Conservation (phyloP, 345 rosid species). For the Brassica juncea region DNA sequence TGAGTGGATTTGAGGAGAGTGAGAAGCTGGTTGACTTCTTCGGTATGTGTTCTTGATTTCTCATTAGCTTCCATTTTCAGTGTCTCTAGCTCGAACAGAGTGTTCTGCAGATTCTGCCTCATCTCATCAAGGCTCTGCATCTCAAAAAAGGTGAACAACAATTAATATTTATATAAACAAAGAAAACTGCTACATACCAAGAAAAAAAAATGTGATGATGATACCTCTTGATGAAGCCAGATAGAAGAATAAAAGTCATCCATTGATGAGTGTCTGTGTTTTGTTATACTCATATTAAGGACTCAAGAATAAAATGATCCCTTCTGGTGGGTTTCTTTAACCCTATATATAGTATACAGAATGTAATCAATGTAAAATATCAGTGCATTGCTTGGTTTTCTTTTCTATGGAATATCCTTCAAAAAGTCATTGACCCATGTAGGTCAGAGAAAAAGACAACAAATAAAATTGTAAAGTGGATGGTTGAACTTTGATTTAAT, state of each 20-base stretch:
- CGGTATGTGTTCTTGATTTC: slow-evolving; percentile 53
- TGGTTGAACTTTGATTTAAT: slow-evolving; percentile 9
- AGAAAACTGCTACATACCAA: background rate
- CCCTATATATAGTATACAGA: slow-evolving; percentile 17
- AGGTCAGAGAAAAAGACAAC: background rate
- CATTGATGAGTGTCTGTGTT: slow-evolving; percentile 15
- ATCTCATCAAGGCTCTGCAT: slow-evolving; percentile 61
- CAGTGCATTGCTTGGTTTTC: background rate
- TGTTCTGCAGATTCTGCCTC: slow-evolving; percentile 58
- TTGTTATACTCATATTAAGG: slow-evolving; percentile 29
- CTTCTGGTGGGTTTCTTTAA: background rate
- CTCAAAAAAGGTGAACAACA: background rate
- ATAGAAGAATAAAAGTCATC: slow-evolving; percentile 24
- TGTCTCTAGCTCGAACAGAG: slow-evolving; percentile 59
- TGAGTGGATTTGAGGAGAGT: slow-evolving; percentile 57
- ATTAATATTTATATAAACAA: background rate
- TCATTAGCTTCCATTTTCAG: slow-evolving; percentile 60
- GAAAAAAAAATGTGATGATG: background rate
- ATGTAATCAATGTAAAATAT: background rate
- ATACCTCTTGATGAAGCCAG: slow-evolving; percentile 39
- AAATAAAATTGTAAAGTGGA: slow-evolving; percentile 2
- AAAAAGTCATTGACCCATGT: slow-evolving; percentile 1
- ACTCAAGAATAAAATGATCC: background rate
- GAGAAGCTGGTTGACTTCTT: slow-evolving; percentile 48
- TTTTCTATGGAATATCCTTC: background rate